Base-by-base conservation (phyloP, 306 rosid genomes). In the Cyamopsis tetragonoloba region DNA sequence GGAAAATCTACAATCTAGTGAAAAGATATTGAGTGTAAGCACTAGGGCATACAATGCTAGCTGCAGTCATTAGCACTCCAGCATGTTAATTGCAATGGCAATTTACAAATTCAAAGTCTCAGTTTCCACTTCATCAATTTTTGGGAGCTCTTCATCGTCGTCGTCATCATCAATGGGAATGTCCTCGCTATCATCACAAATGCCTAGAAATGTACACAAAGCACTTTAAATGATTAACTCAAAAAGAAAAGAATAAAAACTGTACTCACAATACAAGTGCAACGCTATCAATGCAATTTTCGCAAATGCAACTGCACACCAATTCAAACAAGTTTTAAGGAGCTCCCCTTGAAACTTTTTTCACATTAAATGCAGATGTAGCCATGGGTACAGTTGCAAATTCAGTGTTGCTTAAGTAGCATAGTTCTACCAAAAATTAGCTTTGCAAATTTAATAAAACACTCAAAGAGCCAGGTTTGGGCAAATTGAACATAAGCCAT, bases 91-190 rank as follows among this genome's bases (percentile, higher is more conserved):
- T 26, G 34, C 63, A 66, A 51, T 5, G 10, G 8, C 4, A 71
- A 57, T 66, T 75, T 72, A 79, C 47, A 39, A 11, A 18, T 46
- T 57, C 31, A 51, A 77, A 27, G 54, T 58, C 65, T 64, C 80
- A 3, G 64, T 59, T 79, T 77, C 78, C 68, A 37, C 75, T 15
- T 43, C 38, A 7, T 72, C 80, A 57, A 44, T 80, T 46, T 77
- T 76, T 9, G 63, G 72, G 53, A 43, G 50, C 39, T 73, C 80
- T 34, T 80, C 92, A 53, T 83, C 85, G 30, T 85, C 86, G 26
- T 85, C 78, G 18, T 86, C 96, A 62, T 92, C 93, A 57, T 92
- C 93, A 62, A 89, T 79, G 32, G 96, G 91, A 76, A 89, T 92
- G 74, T 90, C 85, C 74, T 89, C 91, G 15, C 72, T 80, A 66